These are phyloP conservation scores for Globisporangium sylvaticum DNA, from an alignment of 352 stramenopile species.

Conservation along the genomic window DNA sequence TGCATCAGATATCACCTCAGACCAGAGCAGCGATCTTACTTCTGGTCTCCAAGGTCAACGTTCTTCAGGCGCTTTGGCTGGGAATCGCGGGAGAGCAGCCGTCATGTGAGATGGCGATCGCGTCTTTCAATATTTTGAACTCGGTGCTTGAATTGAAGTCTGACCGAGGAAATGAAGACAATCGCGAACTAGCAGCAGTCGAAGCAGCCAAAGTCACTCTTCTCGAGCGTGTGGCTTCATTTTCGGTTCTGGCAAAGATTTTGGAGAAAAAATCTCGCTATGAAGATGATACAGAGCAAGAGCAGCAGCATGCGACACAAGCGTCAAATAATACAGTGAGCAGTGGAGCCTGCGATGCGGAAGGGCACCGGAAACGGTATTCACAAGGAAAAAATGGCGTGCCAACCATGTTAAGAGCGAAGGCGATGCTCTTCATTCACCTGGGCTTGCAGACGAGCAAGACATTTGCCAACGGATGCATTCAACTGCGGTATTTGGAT, in stretches of 20 bases:
- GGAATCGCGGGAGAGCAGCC: constrained; percentile 16
- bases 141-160: constrained; percentile 51
- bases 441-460: constrained; percentile 49
- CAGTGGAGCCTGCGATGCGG: background rate
- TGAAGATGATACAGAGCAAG: constrained; percentile 14
- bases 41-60: constrained; percentile 30
- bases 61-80: constrained; percentile 42
- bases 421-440: constrained; percentile 59
- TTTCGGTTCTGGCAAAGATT: constrained; percentile 29
- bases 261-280: constrained; percentile 19
- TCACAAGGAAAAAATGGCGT: constrained; percentile 11
- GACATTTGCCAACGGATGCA: constrained; percentile 34
- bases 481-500: constrained; percentile 28
- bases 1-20: constrained; percentile 17
- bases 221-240: constrained; percentile 31
- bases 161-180: constrained; percentile 17
- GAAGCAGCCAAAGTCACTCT: constrained; percentile 30
- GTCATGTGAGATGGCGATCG: constrained; percentile 31
- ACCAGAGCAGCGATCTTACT: constrained; percentile 33
- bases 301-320: background rate
- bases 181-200: constrained; percentile 21
- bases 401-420: constrained; percentile 46
- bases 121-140: constrained; percentile 68
- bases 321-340: background rate
- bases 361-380: constrained; percentile 15